Evolutionary conservation across 441 rosid genomes (phyloP).

Genomic region (Populus hybrid): DNA sequence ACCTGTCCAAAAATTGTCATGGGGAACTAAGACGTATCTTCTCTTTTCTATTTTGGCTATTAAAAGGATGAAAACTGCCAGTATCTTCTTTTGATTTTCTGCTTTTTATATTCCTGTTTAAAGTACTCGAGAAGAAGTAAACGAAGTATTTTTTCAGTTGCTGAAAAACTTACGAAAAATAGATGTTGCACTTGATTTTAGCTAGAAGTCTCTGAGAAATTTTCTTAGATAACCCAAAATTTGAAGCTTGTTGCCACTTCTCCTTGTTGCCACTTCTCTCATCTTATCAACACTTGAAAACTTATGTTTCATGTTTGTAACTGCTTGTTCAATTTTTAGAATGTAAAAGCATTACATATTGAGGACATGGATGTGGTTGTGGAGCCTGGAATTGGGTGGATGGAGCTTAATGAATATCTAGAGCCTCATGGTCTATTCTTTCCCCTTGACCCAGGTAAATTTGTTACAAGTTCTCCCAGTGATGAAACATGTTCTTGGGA

Average conservation of each 20-base stretch:
- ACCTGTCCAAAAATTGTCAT: too few relatives aligned
- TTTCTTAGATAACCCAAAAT: too few relatives aligned
- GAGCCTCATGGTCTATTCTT: slow-evolving; percentile 85
- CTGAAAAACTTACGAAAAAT: not conserved
- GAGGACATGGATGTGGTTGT: slow-evolving; percentile 97
- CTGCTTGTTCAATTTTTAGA: slow-evolving; percentile 34
- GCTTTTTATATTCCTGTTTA: not conserved
- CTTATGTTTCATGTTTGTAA: not conserved
- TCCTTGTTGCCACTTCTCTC: not conserved
- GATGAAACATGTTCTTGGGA: not conserved
- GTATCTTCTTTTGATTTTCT: not conserved
- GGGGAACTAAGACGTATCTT: not conserved
- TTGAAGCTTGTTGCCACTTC: too few relatives aligned
- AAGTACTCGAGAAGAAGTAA: not conserved
- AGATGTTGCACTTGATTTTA: too few relatives aligned
- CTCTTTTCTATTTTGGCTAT: not conserved
- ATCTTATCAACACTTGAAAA: not conserved
- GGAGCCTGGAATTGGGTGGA: slow-evolving; percentile 98
- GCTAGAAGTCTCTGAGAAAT: too few relatives aligned
- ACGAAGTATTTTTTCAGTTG: not conserved
- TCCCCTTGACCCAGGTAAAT: slow-evolving; percentile 92
- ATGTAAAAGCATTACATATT: slow-evolving; percentile 77
- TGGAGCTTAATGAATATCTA: slow-evolving; percentile 91
- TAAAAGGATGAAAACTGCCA: not conserved
- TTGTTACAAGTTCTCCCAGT: not conserved